Evolutionary conservation across 2,329 filamentous ascomycete genomes (phyloP), one percentile per base, ranked within the genome.

Genomic region (Harringtonia lauricola): DNA sequence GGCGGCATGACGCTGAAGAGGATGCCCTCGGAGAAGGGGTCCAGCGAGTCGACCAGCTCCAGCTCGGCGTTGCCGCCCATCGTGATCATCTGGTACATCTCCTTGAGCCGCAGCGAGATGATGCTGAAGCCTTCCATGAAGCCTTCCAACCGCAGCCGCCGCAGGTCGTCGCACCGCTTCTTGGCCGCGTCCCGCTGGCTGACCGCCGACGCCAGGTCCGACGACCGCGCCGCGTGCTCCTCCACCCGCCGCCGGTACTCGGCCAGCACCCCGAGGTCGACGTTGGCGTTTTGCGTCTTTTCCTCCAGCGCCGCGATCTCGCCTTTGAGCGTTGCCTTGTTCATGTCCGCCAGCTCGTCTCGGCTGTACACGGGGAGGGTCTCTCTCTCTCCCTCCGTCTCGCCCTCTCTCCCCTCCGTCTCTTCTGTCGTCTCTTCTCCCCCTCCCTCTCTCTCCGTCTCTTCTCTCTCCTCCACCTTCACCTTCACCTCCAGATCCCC

Each of bases 21-120:
- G 49, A 98, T 96, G 22, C 92, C 92, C 64, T 98, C 92, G 8
- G 85, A 88, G 70, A 98, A 98, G 0, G 92, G 92, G 60, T 98
- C 94, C 3, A 98, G 70, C 17, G 83, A 90, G 67, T 98, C 92
- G 34, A 98, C 92, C 21, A 98, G 79, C 63, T 98, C 94, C 13
- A 98, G 76, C 66, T 98, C 92, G 0, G 92, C 92, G 56, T 98
- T 98, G 44, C 92, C 92, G 49, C 92, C 92, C 88, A 98, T 96
- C 19, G 92, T 98, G 61, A 98, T 98, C 89, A 98, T 95, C 61
- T 98, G 92, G 66, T 98, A 98, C 92, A 98, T 98, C 59, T 98
- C 92, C 69, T 98, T 98, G 37, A 98, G 72, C 1, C 90, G 84
- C 21, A 95, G 72, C 2, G 90, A 96, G 62, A 98, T 98, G 49